Conservation (phyloP, 2,329 filamentous ascomycete genomes). For the Talaromyces pinophilus region DNA sequence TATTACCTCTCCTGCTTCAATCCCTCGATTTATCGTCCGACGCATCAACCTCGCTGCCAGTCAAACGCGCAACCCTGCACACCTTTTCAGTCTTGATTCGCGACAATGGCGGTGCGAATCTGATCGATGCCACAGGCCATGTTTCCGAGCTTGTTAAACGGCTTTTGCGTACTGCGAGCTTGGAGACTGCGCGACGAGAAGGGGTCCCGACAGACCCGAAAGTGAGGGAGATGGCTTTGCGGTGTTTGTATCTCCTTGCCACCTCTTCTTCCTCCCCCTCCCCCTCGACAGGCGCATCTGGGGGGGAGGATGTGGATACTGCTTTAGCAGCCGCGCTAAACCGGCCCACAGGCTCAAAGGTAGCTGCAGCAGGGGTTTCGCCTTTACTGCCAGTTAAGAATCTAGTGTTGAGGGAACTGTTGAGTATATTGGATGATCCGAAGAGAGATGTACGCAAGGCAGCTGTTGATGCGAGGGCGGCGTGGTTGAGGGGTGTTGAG, state of each 20-base stretch:
- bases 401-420: conserved; percentile 59
- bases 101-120: conserved; percentile 53
- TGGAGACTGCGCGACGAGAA: conserved; percentile 24
- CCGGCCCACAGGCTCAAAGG: conserved; percentile 20
- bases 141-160: conserved; percentile 58
- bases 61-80: conserved; percentile 62
- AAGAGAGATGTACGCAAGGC: conserved; percentile 64
- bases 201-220: conserved; percentile 21
- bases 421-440: conserved; percentile 60
- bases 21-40: conserved; percentile 52
- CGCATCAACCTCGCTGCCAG: conserved; percentile 37
- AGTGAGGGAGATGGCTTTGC: conserved; percentile 40
- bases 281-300: background rate
- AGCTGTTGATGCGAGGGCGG: conserved; percentile 62
- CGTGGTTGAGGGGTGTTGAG: conserved; percentile 60
- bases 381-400: conserved; percentile 59
- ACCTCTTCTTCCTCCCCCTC: background rate
- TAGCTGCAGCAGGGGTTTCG: conserved; percentile 33
- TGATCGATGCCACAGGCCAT: conserved; percentile 57
- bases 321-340: conserved; percentile 12
- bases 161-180: conserved; percentile 52
- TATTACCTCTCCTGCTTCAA: conserved; percentile 64
- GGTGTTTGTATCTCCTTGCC: conserved; percentile 43
- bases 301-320: conserved; percentile 8
- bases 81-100: conserved; percentile 60